Evolutionary conservation across 225 moss, liverwort and hornwort species (phyloP), one percentile per base, ranked within the genome.

Genomic region (Pleurozium schreberi): DNA sequence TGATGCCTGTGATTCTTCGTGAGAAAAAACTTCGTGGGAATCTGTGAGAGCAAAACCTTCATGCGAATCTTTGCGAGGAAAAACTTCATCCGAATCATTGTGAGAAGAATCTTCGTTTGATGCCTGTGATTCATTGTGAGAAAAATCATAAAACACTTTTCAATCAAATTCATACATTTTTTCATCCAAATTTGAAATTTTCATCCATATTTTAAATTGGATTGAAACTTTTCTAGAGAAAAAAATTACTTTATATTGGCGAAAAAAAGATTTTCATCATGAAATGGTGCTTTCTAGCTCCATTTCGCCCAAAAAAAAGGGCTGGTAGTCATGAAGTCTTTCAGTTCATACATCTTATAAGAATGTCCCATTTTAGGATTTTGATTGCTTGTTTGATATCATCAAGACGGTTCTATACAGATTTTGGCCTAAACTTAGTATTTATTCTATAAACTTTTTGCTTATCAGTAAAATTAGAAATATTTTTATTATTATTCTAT

Each of bases 361-460:
- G n/a, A n/a, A n/a, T n/a, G n/a, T n/a, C n/a, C n/a, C n/a, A n/a
- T n/a, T 13, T 20, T 36, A 36, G 34, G 4, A 38, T 78, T 16
- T 0, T 3, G 25, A 26, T 10, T 55, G 6, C 16, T 23, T 38
- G 6, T 57, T 79, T 79, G 36, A 25, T 15, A 9, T 15, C 4
- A 36, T 5, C 3, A 9, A 22, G 52, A 52, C 0, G 0, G 2
- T 53, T 36, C 0, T 76, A 5, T 0, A 0, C 0, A 36, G 2
- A 38, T 25, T 16, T 3, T 0, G 0, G 2, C 5, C 7, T 23
- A 26, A 55, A 78, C 55, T 25, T n/a, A 23, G 4, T 16, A 57
- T 77, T 23, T 38, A 14, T 77, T 25, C 0, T 25, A 10, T 2
- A 77, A 22, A 6, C 0, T 11, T 3, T 31, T 30, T 8, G 3